Evolutionary conservation across 345 rosid species (phyloP).

Genomic region (Eucalyptus marginata): DNA sequence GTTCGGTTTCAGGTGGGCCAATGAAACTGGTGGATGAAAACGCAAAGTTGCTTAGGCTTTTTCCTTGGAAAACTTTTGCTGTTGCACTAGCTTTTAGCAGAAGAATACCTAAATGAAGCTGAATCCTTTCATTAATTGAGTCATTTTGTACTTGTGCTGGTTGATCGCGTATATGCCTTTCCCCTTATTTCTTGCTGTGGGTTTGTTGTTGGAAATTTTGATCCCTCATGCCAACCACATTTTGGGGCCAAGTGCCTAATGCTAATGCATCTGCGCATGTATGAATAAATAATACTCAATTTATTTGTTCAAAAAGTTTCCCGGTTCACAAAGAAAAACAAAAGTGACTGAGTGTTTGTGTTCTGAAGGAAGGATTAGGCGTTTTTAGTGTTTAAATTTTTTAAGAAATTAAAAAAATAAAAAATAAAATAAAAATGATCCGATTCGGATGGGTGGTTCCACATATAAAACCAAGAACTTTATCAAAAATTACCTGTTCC

Average conservation of each 20-base stretch:
- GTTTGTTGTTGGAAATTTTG: neutral
- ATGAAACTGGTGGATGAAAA: neutral
- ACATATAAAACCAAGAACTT: no score
- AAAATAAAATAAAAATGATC: no score
- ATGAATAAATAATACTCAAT: neutral
- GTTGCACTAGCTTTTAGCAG: neutral
- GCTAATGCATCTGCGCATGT: neutral
- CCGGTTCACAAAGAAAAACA: neutral
- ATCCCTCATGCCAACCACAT: neutral
- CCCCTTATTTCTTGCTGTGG: neutral
- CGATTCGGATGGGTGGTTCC: no score
- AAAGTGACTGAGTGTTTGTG: neutral
- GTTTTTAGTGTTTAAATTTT: no score
- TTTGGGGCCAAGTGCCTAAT: neutral
- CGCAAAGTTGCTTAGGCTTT: neutral
- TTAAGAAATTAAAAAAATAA: no score
- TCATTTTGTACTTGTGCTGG: neutral
- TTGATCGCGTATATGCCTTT: neutral
- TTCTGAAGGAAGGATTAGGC: no score
- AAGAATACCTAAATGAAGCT: neutral
- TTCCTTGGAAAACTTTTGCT: no score
- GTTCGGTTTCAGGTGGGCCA: accelerated
- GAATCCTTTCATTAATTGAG: neutral
- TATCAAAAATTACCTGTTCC: no score
- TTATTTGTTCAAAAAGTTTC: no score